Evolutionary conservation across 768 basidiomycete species (phyloP), one percentile per base, ranked within the genome.

Genomic region (Macrolepiota dolichaula): DNA sequence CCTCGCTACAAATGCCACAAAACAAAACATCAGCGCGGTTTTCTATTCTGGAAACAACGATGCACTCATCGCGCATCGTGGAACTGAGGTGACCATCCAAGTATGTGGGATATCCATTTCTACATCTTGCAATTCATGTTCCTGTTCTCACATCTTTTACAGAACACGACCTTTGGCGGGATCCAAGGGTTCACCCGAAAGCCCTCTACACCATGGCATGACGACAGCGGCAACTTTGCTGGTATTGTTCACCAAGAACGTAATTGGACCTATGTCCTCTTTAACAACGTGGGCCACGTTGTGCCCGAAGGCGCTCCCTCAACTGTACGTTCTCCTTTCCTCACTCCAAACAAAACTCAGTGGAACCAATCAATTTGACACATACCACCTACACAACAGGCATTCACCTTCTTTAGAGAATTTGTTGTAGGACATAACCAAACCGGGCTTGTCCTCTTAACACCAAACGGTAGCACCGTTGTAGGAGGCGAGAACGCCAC

Each of bases 111-210:
- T 42, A 15, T 9, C 55, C 10, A 17, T 22, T 37, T 12, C 24
- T 36, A 12, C 12, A 25, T 3, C 40, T 7, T 53, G 2, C 17
- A 46, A 19, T 27, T 29, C 37, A 27, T 52, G 54, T 59, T 24
- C 66, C 60, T 62, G 3, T 36, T 17, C 52, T 62, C 57, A 47
- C 9, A 47, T 0, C 0, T 15, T 3, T 10, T 17, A 15, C 54
- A 90, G 86, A 92, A 92, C 66, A 89, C 88, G 25, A 90, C 90
- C 0, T 92, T 91, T 64, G 89, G 88, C 25, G 89, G 88, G 5
- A 85, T 86, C 46, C 87, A 84, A 71, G 90, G 90, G 3, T 92
- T 92, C 70, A 85, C 86, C 3, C 77, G 82, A 51, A 78, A 80
- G 60, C 90, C 90, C 0, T 80, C 85, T 2, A 91, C 90, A 0